Percentiles rank a stretch among this genome's conserved stretches.
Conservation (phyloP, 2,329 filamentous ascomycete species). For the Phyllosticta citrichinensis region DNA sequence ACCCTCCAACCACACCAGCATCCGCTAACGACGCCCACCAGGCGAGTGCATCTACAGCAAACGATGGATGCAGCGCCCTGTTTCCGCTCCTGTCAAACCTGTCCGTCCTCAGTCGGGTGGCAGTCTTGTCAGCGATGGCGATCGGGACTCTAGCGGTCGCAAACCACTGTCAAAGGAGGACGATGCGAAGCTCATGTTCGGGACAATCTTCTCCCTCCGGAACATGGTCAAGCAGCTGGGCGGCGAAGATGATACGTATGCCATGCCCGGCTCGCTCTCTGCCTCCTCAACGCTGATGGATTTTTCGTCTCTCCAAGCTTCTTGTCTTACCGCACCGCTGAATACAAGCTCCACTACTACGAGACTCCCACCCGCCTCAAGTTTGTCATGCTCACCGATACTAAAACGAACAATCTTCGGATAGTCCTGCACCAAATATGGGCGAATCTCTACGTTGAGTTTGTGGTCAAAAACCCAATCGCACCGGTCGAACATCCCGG, state of each 20-base stretch:
- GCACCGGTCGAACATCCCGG: conserved; percentile 51
- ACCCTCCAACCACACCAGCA: background rate
- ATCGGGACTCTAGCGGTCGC: conserved; percentile 20
- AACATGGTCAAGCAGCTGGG: conserved; percentile 96
- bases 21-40: conserved; percentile 30
- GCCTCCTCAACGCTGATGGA: background rate
- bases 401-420: conserved; percentile 77
- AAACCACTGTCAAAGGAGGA: conserved; percentile 52
- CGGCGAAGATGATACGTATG: conserved; percentile 70
- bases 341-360: conserved; percentile 99
- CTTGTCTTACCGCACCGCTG: conserved; percentile 81
- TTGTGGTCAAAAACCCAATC: conserved; percentile 58
- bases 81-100: conserved; percentile 36
- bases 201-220: conserved; percentile 87
- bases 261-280: background rate
- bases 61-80: conserved; percentile 59
- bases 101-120: conserved; percentile 39
- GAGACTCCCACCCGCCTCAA: conserved; percentile 94
- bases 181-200: conserved; percentile 92
- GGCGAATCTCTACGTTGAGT: conserved; percentile 96
- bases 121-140: conserved; percentile 36
- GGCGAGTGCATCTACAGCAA: conserved; percentile 96
- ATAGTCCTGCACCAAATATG: conserved; percentile 97
- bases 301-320: conserved; percentile 49
- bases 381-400: conserved; percentile 93